Evolutionary conservation across 2,329 filamentous ascomycete genomes (phyloP).

Genomic region (Sporothrix sp.): DNA sequence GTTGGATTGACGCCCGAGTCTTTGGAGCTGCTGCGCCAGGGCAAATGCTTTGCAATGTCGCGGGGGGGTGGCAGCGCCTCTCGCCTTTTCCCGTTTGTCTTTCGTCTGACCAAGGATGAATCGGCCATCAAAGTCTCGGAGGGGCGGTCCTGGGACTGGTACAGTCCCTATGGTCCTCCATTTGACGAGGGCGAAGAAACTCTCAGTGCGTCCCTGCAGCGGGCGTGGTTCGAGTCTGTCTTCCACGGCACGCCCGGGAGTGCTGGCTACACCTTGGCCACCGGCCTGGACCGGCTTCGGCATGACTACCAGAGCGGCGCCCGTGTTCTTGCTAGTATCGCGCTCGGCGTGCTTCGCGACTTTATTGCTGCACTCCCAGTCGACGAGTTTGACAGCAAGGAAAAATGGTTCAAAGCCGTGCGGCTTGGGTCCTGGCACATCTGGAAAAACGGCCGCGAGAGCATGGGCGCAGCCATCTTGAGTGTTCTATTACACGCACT

Average conservation of each 20-base stretch:
- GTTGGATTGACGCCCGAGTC: slow-evolving; percentile 41
- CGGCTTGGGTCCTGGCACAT: slow-evolving; percentile 52
- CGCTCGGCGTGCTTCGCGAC: slow-evolving; percentile 40
- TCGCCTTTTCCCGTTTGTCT: slow-evolving; percentile 55
- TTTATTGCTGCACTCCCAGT: slow-evolving; percentile 30
- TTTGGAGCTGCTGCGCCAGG: slow-evolving; percentile 43
- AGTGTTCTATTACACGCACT: slow-evolving; percentile 39
- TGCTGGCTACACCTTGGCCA: slow-evolving; percentile 36
- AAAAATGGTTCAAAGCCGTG: slow-evolving; percentile 46
- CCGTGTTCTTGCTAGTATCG: slow-evolving; percentile 44
- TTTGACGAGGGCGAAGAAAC: no score
- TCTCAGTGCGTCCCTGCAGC: no score
- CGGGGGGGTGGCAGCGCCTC: slow-evolving; percentile 44
- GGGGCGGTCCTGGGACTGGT: slow-evolving; percentile 49
- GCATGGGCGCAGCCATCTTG: slow-evolving; percentile 53
- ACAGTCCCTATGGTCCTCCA: slow-evolving; percentile 41
- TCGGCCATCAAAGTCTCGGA: slow-evolving; percentile 48
- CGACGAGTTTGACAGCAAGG: slow-evolving; percentile 17
- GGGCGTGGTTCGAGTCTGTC: slow-evolving; percentile 50
- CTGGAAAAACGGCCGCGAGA: slow-evolving; percentile 55
- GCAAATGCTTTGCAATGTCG: slow-evolving; percentile 52
- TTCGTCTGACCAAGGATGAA: slow-evolving; percentile 37
- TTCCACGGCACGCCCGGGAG: slow-evolving; percentile 27
- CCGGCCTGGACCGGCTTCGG: slow-evolving; percentile 40
- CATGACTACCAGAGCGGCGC: slow-evolving; percentile 51